Conservation (phyloP, 2,329 filamentous ascomycete genomes). For the Myriosclerotinia duriaeana region DNA sequence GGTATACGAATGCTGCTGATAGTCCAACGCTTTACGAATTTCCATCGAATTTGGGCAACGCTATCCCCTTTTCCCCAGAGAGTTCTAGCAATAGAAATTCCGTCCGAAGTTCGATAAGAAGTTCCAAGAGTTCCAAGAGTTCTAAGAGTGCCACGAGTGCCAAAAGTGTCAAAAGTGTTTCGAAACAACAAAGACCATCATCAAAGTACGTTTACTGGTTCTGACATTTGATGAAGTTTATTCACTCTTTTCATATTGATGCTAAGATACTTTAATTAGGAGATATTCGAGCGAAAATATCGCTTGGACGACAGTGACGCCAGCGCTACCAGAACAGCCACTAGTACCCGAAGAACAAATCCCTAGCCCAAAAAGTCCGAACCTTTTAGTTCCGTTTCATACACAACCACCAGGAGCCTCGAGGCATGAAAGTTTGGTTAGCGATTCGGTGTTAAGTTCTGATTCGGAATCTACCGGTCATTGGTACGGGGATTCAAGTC, state of each 20-base stretch:
- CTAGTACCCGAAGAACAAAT: slow-evolving; percentile 26
- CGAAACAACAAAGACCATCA: slow-evolving; percentile 14
- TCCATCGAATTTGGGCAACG: slow-evolving; percentile 38
- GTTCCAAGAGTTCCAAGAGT: slow-evolving; percentile 5
- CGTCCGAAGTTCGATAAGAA: slow-evolving; percentile 21
- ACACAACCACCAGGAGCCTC: slow-evolving; percentile 26
- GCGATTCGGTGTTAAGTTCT: slow-evolving; percentile 36
- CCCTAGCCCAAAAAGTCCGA: slow-evolving; percentile 30
- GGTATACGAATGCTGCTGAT: slow-evolving; percentile 54
- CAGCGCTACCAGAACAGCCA: slow-evolving; percentile 27
- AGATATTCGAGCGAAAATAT: slow-evolving; percentile 34
- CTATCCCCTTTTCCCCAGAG: slow-evolving; percentile 20
- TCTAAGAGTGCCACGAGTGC: background rate
- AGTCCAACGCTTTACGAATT: slow-evolving; percentile 64
- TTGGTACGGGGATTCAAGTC: slow-evolving; percentile 38
- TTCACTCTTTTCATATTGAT: slow-evolving; percentile 14
- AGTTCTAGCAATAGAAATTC: slow-evolving; percentile 16
- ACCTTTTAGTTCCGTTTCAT: slow-evolving; percentile 33
- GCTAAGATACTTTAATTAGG: slow-evolving; percentile 13
- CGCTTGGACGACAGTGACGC: slow-evolving; percentile 32
- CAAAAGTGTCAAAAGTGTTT: background rate
- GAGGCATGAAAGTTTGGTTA: slow-evolving; percentile 38
- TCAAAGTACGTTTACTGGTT: slow-evolving; percentile 24
- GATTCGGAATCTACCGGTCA: slow-evolving; percentile 35
- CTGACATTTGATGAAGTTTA: background rate